phyloP scores from a whole-genome alignment of 805 yeast species.

The Barnettozyma wickerhamii region DNA sequence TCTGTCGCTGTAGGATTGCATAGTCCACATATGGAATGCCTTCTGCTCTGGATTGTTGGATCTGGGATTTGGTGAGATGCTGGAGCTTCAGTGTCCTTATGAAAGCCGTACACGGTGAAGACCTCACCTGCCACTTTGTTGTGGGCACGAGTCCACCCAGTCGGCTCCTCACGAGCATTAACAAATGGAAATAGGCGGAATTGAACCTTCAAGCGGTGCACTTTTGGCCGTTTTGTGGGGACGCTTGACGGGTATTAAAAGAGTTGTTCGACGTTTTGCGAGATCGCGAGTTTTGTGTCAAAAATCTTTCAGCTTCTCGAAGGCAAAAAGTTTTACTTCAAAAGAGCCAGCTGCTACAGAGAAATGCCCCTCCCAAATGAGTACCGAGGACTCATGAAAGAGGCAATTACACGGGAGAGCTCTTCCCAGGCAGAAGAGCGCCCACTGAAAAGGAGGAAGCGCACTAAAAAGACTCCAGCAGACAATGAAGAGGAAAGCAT shows the following conservation, averaged over 20 bases:
- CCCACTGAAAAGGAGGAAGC: constrained; percentile 23
- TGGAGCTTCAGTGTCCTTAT: not conserved
- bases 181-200: no score
- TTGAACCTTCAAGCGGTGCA: no score
- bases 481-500: not conserved
- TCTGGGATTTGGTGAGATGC: constrained; percentile 1
- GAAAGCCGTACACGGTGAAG: no score
- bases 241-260: no score
- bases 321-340: not conserved
- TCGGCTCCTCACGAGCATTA: no score
- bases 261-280: no score
- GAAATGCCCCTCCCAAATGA: constrained; percentile 20
- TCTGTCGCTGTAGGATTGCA: constrained; percentile 3
- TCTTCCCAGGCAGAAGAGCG: not conserved
- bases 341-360: no score
- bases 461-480: not conserved
- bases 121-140: not conserved
- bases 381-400: constrained; percentile 19
- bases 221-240: no score
- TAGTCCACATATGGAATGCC: constrained; percentile 6
- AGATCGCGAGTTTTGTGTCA: constrained; percentile 1
- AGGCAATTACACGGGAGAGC: constrained; percentile 11
- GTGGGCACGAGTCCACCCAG: not conserved
- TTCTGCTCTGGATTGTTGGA: constrained; percentile 1
- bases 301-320: not conserved